Percentiles rank a stretch among this genome's conserved stretches.
phyloP scores from a whole-genome alignment of 176 grass and related monocot species.

The Areca catechu region DNA sequence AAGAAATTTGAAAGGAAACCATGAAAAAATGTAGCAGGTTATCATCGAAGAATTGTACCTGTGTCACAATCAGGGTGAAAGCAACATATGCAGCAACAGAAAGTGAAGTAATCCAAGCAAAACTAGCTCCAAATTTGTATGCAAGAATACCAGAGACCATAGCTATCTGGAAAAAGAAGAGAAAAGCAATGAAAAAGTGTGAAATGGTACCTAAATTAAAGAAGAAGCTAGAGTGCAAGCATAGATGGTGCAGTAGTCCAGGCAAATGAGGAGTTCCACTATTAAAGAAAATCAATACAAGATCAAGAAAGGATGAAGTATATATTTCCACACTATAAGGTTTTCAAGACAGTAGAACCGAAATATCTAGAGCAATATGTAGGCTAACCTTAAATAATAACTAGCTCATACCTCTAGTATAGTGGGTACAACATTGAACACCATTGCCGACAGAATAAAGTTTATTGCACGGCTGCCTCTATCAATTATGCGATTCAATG shows the following conservation, averaged over 20 bases:
- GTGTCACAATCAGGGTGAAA: slow-evolving; percentile 94
- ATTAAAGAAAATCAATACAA: too few relatives aligned
- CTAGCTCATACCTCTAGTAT: slow-evolving; percentile 73
- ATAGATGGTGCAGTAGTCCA: too few relatives aligned
- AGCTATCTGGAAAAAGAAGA: slow-evolving; percentile 54
- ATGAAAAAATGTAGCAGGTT: not conserved
- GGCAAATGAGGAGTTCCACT: too few relatives aligned
- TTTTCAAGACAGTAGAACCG: too few relatives aligned
- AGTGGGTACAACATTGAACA: slow-evolving; percentile 92
- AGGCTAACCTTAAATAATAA: not conserved
- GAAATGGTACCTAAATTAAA: not conserved
- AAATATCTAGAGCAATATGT: not conserved
- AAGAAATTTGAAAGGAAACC: too few relatives aligned
- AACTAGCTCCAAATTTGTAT: slow-evolving; percentile 83
- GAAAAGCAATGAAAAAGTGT: slow-evolving; percentile 16
- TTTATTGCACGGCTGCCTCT: slow-evolving; percentile 94
- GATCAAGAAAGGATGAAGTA: too few relatives aligned
- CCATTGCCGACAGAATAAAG: slow-evolving; percentile 91
- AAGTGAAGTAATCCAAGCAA: slow-evolving; percentile 98
- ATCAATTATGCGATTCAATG: slow-evolving; percentile 93
- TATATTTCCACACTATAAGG: too few relatives aligned
- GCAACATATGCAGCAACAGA: slow-evolving; percentile 85
- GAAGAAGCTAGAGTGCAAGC: not conserved
- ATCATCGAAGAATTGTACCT: slow-evolving; percentile 36
- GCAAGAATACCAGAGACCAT: slow-evolving; percentile 98